phyloP scores from a whole-genome alignment of 73 alveolate species.

The Symbiodinium pilosum region DNA sequence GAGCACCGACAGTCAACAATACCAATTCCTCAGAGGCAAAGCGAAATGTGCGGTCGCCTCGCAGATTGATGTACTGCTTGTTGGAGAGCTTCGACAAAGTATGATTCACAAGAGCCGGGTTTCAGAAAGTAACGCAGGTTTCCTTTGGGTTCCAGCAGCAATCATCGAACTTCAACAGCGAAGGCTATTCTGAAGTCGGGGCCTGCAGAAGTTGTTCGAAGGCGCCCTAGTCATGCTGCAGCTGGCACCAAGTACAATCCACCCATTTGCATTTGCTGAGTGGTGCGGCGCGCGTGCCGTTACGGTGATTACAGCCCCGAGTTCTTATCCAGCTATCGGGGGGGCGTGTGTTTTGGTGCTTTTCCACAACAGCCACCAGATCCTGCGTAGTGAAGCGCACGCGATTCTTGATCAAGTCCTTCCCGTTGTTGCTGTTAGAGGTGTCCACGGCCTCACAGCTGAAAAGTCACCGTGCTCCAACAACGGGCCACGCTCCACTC shows the following conservation, averaged over 20 bases:
- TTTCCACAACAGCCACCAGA: slow-evolving; percentile 6
- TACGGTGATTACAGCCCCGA: not conserved
- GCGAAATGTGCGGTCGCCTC: slow-evolving; percentile 48
- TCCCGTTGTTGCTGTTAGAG: not conserved
- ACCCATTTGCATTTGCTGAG: not conserved
- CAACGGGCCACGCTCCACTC: not conserved
- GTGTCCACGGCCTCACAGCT: not conserved
- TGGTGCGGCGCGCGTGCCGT: not conserved
- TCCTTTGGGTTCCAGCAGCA: not conserved
- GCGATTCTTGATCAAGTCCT: not conserved
- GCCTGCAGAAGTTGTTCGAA: not conserved
- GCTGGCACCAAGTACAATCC: not conserved
- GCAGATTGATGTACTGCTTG: slow-evolving; percentile 3
- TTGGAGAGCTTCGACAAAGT: not conserved
- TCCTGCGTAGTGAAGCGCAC: slow-evolving; percentile 27
- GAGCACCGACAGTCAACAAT: not conserved
- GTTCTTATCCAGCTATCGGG: not conserved
- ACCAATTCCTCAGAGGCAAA: slow-evolving; percentile 18
- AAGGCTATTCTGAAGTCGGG: not conserved
- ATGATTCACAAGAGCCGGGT: not conserved
- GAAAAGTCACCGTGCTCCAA: not conserved
- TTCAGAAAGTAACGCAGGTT: not conserved
- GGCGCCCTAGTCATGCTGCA: not conserved
- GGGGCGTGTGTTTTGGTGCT: not conserved
- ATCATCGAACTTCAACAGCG: not conserved